phyloP scores from a whole-genome alignment of 306 rosid genomes.

The cucumber (Cucumis sativus) region DNA sequence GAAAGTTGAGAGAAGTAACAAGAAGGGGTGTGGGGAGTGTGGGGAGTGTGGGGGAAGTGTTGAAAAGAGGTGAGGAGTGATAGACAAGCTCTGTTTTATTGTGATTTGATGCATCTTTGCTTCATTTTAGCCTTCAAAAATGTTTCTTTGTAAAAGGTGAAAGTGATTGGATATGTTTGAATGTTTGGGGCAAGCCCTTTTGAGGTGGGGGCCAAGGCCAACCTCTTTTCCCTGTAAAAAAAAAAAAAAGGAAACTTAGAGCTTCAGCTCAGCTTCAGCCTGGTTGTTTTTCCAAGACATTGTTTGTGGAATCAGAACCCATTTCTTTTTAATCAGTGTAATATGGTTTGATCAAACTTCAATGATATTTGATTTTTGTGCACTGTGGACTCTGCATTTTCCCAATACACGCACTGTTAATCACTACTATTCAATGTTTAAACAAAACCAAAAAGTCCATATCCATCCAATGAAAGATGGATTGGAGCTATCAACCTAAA shows the following conservation, averaged over 20 bases:
- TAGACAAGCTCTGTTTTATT: conserved; percentile 19
- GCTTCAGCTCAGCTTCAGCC: background rate
- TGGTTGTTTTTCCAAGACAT: conserved; percentile 15
- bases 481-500: background rate
- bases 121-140: conserved; percentile 40
- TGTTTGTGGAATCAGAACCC: conserved; percentile 22
- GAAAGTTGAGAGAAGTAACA: conserved; percentile 9
- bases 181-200: conserved; percentile 30
- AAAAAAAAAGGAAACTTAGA: background rate
- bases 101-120: conserved; percentile 45
- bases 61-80: background rate
- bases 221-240: conserved; percentile 14
- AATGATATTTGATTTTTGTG: background rate
- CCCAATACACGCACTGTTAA: background rate
- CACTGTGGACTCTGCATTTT: background rate
- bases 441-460: background rate
- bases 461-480: background rate
- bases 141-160: conserved; percentile 27
- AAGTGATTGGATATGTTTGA: conserved; percentile 43
- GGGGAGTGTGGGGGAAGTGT: conserved; percentile 11
- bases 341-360: background rate
- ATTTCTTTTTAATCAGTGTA: background rate
- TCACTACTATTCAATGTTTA: background rate
- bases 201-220: conserved; percentile 32
- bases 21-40: conserved; percentile 3